A percentile compares a stretch with the other conserved stretches of the same genome.
Conservation (phyloP, 2,329 filamentous ascomycete species). For the Didymellaceae sp. region DNA sequence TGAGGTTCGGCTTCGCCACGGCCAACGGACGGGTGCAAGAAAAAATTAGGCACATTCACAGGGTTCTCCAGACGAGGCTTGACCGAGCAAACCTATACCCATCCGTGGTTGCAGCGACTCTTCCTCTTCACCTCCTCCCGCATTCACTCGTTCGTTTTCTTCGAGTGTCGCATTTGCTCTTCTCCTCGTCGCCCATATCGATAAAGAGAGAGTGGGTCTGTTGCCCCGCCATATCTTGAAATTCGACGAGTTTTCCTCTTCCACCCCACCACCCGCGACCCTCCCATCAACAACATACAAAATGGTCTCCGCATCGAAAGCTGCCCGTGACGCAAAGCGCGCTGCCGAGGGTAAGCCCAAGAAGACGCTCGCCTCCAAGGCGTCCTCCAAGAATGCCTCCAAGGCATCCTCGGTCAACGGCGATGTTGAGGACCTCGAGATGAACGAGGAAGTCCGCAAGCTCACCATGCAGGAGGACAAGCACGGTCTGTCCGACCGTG, state of each 20-base stretch:
- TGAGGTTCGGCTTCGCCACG: constrained; percentile 26
- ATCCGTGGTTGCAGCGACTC: constrained; percentile 4
- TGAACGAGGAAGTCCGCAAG: constrained; percentile 81
- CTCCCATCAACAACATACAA: constrained; percentile 32
- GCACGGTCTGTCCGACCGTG: constrained; percentile 93
- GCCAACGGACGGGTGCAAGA: constrained; percentile 16
- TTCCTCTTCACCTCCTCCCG: constrained; percentile 14
- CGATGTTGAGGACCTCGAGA: constrained; percentile 72
- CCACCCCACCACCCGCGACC: constrained; percentile 26
- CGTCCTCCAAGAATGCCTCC: constrained; percentile 67
- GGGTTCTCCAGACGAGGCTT: constrained; percentile 22
- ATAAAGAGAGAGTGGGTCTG: constrained; percentile 25
- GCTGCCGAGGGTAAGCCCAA: constrained; percentile 74
- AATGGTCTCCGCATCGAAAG: constrained; percentile 74
- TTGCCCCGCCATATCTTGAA: constrained; percentile 21
- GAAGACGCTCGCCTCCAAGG: constrained; percentile 75
- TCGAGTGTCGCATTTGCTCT: constrained; percentile 16
- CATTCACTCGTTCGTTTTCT: constrained; percentile 16
- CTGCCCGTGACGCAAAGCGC: constrained; percentile 71
- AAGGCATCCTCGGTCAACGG: constrained; percentile 72
- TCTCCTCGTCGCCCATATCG: constrained; percentile 23
- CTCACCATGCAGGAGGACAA: constrained; percentile 94
- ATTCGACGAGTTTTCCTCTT: constrained; percentile 26
- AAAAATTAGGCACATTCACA: constrained; percentile 32
- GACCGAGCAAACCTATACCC: constrained; percentile 13